Percentiles rank a stretch among this genome's conserved stretches.
These are phyloP conservation scores for Posidonia australis DNA, from an alignment of 106 monocot species.

Conservation along the genomic window DNA sequence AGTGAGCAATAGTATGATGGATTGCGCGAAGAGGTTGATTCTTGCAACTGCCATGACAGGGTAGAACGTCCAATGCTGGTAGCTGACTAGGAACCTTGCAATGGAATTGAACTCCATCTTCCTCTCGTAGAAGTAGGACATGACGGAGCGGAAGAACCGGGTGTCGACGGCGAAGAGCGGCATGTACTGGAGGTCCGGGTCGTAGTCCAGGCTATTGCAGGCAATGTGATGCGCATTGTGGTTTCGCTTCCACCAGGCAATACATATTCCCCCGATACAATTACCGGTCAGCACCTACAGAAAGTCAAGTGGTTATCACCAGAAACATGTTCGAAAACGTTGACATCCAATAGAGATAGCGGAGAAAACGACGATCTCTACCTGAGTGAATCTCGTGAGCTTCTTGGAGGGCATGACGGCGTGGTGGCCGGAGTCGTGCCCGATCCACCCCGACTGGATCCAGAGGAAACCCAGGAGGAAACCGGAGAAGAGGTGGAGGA, in stretches of 20 bases:
- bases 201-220: constrained; percentile 65
- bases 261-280: constrained; percentile 47
- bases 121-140: constrained; percentile 39
- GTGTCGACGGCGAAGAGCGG: constrained; percentile 55
- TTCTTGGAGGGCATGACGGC: constrained; percentile 20
- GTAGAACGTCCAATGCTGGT: constrained; percentile 77
- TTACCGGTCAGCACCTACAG: constrained; percentile 28
- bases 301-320: no score
- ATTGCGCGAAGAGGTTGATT: constrained; percentile 52
- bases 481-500: constrained; percentile 30
- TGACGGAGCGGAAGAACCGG: constrained; percentile 38
- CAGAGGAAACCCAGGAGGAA: constrained; percentile 41
- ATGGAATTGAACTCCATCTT: constrained; percentile 36
- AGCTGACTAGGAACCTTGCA: constrained; percentile 39
- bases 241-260: constrained; percentile 67
- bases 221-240: constrained; percentile 75
- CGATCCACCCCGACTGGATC: constrained; percentile 65
- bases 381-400: constrained; percentile 15
- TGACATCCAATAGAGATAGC: no score
- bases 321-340: no score
- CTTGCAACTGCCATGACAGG: constrained; percentile 62
- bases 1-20: constrained; percentile 21
- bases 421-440: constrained; percentile 62
- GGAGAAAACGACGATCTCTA: no score
- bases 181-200: constrained; percentile 69